Base-by-base conservation (phyloP, 805 yeast species). In the Henningerozyma blattae region DNA sequence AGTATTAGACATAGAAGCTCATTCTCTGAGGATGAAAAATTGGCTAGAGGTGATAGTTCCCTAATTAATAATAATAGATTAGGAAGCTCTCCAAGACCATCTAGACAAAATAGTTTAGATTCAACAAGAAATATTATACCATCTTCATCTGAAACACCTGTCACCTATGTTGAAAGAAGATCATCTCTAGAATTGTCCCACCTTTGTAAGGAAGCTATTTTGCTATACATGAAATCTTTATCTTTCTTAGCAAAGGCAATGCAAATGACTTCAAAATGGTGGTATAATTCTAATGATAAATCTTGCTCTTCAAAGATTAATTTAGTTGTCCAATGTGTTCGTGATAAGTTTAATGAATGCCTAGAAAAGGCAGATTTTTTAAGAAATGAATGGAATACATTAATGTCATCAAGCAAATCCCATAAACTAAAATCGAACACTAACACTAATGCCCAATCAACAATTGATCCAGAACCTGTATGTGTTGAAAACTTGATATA, bases 251-350 rank as follows among this genome's bases (percentile, higher is more conserved):
- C 95, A 1, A 74, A 69, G 39, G 94, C 95, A 0, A 87, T 89
- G 93, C 68, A 74, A 32, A 56, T 75, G 27, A 94, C 95, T 1
- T 75, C 87, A 28, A 77, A 68, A 12, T 91, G 97, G 96, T 91
- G 97, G 97, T 68, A 72, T 40, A 59, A 57, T 25, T 63, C 62
- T 22, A 53, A 44, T 50, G 54, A 46, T 53, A 37, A 63, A 69
- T 48, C 50, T 40, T 52, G 62, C 45, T 46, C 60, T 4, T 58
- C 67, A 13, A 65, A 68, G 38, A 58, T 80, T 45, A 78, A 78
- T 51, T 75, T 62, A 5, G 62, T 81, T 31, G 93, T 86, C 10
- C 96, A 91, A 58, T 86, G 95, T 95, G 77, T 84, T 6, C 69
- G 97, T 38, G 86, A 79, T 37, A 70, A 76, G 40, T 89, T 86